These are phyloP conservation scores for Inga leiocalycina DNA, from an alignment of 306 rosid species.

Conservation along the genomic window DNA sequence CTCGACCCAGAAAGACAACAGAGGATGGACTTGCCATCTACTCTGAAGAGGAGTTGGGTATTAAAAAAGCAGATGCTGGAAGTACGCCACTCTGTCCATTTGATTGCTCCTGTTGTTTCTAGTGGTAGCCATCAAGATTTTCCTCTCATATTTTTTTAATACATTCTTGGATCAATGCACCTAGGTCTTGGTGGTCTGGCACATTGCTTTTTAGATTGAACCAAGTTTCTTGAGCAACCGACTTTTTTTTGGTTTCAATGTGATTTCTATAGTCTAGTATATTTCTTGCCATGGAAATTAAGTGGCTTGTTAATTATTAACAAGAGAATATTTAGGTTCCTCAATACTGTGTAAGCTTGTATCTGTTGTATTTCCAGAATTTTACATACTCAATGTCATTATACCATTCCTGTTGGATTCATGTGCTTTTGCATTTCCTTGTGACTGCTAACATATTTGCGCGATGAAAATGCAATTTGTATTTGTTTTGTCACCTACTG, in stretches of 20 bases:
- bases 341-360: not conserved
- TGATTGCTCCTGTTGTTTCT: conserved; percentile 87
- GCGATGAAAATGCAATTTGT: not conserved
- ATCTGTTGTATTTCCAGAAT: not conserved
- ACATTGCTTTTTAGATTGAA: not conserved
- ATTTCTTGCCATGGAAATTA: not conserved
- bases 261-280: not conserved
- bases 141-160: conserved; percentile 1
- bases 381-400: not conserved
- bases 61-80: conserved; percentile 65
- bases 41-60: conserved; percentile 74
- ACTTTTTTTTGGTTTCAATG: conserved; percentile 12
- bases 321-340: not conserved
- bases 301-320: not conserved
- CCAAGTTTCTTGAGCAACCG: conserved; percentile 10
- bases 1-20: conserved; percentile 52
- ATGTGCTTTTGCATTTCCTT: not conserved
- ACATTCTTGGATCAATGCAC: not conserved
- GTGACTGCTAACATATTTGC: not conserved
- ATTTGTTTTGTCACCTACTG: not conserved
- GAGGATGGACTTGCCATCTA: conserved; percentile 63
- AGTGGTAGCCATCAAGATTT: conserved; percentile 20
- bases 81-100: conserved; percentile 79
- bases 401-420: not conserved
- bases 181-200: not conserved